These are phyloP conservation scores for Phoma sp. DNA, from an alignment of 2,329 filamentous ascomycete species.

Conservation along the genomic window DNA sequence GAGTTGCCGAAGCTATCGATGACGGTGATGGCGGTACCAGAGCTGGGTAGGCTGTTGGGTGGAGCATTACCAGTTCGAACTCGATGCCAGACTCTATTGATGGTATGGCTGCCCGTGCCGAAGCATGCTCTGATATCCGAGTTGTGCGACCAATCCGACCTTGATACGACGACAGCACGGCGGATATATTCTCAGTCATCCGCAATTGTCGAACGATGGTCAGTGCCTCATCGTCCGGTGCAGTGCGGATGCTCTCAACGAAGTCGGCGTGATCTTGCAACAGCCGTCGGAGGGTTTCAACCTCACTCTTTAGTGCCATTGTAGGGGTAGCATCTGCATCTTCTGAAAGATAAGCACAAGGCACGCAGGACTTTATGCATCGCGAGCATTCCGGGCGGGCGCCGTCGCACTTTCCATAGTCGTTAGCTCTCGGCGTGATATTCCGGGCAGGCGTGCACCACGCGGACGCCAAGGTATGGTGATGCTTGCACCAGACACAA, in stretches of 20 bases:
- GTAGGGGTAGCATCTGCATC: conserved; percentile 16
- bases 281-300: conserved; percentile 7
- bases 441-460: not conserved
- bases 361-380: not conserved
- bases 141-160: not conserved
- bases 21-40: not conserved
- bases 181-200: not conserved
- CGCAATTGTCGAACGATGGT: conserved; percentile 1
- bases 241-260: conserved; percentile 4
- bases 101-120: not conserved
- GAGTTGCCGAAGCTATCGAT: not conserved
- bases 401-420: conserved; percentile 7
- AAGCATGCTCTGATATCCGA: not conserved
- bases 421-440: not conserved
- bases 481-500: not conserved
- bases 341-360: conserved; percentile 13
- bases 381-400: conserved; percentile 8
- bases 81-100: conserved; percentile 5
- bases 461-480: not conserved
- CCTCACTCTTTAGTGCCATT: conserved; percentile 13
- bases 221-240: conserved; percentile 12
- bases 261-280: conserved; percentile 8
- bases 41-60: conserved; percentile 4
- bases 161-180: not conserved
- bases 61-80: conserved; percentile 6